Conservation (phyloP, 2,329 filamentous ascomycete species). For the Macrophomina tecta region DNA sequence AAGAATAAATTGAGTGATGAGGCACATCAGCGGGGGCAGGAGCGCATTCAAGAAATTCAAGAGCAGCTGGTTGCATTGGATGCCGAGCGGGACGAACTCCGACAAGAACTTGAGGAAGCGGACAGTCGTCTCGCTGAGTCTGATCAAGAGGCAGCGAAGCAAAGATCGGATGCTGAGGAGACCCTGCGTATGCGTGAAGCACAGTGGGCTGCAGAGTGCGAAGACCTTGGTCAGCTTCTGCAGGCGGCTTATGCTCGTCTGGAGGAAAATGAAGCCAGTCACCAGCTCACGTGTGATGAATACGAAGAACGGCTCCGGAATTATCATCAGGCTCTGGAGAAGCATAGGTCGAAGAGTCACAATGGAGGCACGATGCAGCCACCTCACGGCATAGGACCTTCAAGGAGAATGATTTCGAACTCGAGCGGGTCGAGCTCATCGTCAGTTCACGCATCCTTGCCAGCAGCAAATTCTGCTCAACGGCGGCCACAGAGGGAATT, state of each 20-base stretch:
- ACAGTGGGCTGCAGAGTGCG: not conserved
- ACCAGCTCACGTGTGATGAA: not conserved
- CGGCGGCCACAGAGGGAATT: not conserved
- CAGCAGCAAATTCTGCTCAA: not conserved
- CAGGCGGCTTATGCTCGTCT: not conserved
- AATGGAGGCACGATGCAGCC: not conserved
- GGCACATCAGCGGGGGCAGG: not conserved
- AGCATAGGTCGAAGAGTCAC: not conserved
- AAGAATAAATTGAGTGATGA: not conserved
- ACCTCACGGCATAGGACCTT: not conserved
- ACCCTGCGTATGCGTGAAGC: not conserved
- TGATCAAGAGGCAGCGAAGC: not conserved
- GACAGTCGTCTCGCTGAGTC: not conserved
- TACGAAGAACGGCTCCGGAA: slow-evolving; percentile 1
- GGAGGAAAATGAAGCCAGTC: slow-evolving; percentile 1
- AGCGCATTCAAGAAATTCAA: not conserved
- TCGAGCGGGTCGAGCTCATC: not conserved
- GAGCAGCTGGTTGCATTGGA: not conserved
- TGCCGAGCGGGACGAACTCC: not conserved
- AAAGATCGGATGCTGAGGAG: not conserved
- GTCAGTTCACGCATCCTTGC: not conserved
- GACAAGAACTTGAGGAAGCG: not conserved
- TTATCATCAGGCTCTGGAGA: not conserved
- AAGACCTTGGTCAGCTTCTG: not conserved
- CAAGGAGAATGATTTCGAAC: not conserved